Base-by-base conservation (phyloP, 352 stramenopile genomes). In the Ophiocytium majus region DNA sequence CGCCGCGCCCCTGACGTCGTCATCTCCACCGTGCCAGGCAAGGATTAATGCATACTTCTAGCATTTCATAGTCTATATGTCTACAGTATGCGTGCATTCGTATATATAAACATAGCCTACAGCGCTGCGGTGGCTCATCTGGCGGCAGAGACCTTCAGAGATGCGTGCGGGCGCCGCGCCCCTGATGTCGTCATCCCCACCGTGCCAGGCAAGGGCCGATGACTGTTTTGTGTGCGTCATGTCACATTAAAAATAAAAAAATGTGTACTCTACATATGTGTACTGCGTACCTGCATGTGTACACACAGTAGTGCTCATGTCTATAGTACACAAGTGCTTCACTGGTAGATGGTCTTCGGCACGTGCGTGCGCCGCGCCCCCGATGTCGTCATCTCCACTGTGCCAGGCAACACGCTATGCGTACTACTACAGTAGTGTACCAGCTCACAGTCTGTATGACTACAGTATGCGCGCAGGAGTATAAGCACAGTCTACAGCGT, bases 171-270 rank as follows among this genome's bases (percentile, higher is more conserved):
- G 86, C 10, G 81, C 74, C 76, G 80, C 14, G 81, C 78, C 23
- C 71, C 98, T 79, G 90, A 95, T 63, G 92, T 98, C 34, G 94
- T 99, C 10, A 95, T 99, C 28, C 97, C 94, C 88, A 99, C 96
- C 0, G 92, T 99, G 66, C 97, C 97, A 32, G 94, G 95, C 23
- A 57, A 14, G 89, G 90, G 23, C 28, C 23, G 23, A 23, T n/a
- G n/a, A n/a, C n/a, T n/a, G n/a, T n/a, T n/a, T n/a, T n/a, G n/a
- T n/a, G n/a, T n/a, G n/a, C n/a, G n/a, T n/a, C n/a, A n/a, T n/a
- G n/a, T n/a, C n/a, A n/a, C n/a, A n/a, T n/a, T n/a, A n/a, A n/a
- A n/a, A n/a, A n/a, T n/a, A n/a, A n/a, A n/a, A n/a, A n/a, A n/a
- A n/a, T n/a, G n/a, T n/a, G n/a, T n/a, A n/a, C n/a, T n/a, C n/a